These are phyloP conservation scores for Lupinus albus DNA, from an alignment of 306 rosid genomes.

Conservation along the genomic window DNA sequence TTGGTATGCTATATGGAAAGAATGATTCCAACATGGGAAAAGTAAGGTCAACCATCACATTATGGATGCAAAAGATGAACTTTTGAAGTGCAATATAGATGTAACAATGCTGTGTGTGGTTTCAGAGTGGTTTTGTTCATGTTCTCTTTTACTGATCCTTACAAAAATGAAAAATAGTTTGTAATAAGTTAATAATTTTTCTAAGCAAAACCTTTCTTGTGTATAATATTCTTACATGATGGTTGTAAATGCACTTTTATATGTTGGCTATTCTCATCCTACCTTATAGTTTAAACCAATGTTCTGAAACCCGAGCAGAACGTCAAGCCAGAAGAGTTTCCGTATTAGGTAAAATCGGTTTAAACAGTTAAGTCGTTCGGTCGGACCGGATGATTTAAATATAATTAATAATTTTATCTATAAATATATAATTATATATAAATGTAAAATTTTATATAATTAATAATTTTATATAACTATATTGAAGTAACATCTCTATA, in stretches of 20 bases:
- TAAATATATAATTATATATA: too few relatives aligned
- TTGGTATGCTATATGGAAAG: constrained; percentile 43
- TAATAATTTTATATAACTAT: too few relatives aligned
- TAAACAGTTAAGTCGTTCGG: too few relatives aligned
- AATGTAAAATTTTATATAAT: too few relatives aligned
- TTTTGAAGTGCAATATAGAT: constrained; percentile 37
- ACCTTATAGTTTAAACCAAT: too few relatives aligned
- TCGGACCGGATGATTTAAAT: too few relatives aligned
- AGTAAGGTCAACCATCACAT: constrained; percentile 48
- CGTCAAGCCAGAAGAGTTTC: too few relatives aligned
- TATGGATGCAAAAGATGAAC: constrained; percentile 52
- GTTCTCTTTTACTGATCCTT: constrained; percentile 16
- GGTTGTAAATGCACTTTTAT: background rate
- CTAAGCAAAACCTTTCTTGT: constrained; percentile 1
- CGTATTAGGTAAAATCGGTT: too few relatives aligned
- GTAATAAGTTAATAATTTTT: background rate
- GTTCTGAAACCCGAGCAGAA: too few relatives aligned
- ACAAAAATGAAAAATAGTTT: constrained; percentile 15
- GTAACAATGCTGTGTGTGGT: background rate
- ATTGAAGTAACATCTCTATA: too few relatives aligned
- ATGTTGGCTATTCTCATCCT: background rate
- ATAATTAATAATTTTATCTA: too few relatives aligned
- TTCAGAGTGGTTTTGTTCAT: constrained; percentile 29
- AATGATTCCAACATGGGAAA: constrained; percentile 36
- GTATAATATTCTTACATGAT: background rate